Evolutionary conservation across 192 early-diverging fungal species (phyloP).

Genomic region (Linnemannia zychae): DNA sequence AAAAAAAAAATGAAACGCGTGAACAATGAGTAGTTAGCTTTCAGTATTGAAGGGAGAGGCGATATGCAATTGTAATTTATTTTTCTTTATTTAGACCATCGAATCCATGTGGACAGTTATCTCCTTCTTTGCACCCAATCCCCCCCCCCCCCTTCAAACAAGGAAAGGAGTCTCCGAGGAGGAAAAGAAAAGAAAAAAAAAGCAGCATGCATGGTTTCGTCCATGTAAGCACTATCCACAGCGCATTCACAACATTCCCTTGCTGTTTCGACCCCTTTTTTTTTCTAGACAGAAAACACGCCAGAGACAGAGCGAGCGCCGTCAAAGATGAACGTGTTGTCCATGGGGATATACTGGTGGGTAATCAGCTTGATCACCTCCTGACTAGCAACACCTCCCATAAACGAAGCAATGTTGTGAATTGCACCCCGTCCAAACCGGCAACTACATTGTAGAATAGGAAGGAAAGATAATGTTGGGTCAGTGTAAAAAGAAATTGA

Average conservation of each 20-base stretch:
- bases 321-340: conserved; percentile 90
- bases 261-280: not conserved
- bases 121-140: not conserved
- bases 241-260: too few species aligned
- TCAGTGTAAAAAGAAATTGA: not conserved
- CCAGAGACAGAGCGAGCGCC: conserved; percentile 75
- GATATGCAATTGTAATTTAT: not conserved
- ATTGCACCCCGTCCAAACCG: conserved; percentile 83
- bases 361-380: conserved; percentile 97
- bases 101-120: not conserved
- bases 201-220: too few species aligned
- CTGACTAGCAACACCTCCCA: conserved; percentile 93
- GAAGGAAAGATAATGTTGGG: conserved; percentile 7
- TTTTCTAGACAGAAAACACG: conserved; percentile 56
- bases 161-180: too few species aligned
- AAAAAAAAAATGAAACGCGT: not conserved
- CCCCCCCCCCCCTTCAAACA: too few species aligned
- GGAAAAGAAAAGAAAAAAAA: too few species aligned
- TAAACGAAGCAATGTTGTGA: conserved; percentile 86
- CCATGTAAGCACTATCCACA: too few species aligned
- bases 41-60: too few species aligned
- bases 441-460: conserved; percentile 40
- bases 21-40: not conserved
- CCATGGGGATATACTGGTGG: conserved; percentile 92
- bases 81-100: not conserved